phyloP scores from a whole-genome alignment of 768 basidiomycete species.

The Agrocybe pediades region DNA sequence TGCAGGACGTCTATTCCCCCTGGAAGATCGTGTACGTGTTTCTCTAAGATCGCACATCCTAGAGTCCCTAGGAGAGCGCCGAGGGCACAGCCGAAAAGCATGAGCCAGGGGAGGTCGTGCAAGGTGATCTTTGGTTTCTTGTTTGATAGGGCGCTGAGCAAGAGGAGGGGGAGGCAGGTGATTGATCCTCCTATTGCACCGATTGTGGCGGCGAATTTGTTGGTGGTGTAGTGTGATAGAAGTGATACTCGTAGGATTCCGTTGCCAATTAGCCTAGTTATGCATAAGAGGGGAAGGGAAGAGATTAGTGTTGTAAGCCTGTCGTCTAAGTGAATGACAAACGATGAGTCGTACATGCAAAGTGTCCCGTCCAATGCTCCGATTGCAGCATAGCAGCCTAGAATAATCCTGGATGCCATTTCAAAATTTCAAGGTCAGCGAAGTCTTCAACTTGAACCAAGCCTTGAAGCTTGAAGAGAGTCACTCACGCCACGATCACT shows the following conservation, averaged over 20 bases:
- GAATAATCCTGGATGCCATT: too few species aligned
- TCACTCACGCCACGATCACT: too few species aligned
- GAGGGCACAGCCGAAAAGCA: constrained; percentile 5
- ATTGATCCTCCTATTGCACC: constrained; percentile 22
- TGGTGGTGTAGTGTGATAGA: constrained; percentile 17
- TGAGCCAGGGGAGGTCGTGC: constrained; percentile 14
- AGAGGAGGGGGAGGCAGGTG: constrained; percentile 10
- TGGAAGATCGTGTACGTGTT: constrained; percentile 20
- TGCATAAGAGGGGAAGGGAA: background rate
- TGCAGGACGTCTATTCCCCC: constrained; percentile 24
- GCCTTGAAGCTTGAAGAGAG: too few species aligned
- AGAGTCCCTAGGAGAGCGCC: constrained; percentile 20
- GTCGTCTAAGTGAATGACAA: too few species aligned
- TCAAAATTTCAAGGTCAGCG: too few species aligned
- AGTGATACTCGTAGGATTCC: constrained; percentile 19
- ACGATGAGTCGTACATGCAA: too few species aligned
- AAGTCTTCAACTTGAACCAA: too few species aligned
- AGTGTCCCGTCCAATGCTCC: too few species aligned
- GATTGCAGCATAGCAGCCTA: too few species aligned
- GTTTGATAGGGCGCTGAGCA: constrained; percentile 2
- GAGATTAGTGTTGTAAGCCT: too few species aligned
- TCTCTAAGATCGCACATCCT: constrained; percentile 17
- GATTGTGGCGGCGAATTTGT: constrained; percentile 19
- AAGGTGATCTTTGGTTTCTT: constrained; percentile 5
- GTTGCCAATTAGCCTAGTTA: constrained; percentile 22